These are phyloP conservation scores for Colletotrichum sp. DNA, from an alignment of 2,329 filamentous ascomycete species.

Conservation along the genomic window DNA sequence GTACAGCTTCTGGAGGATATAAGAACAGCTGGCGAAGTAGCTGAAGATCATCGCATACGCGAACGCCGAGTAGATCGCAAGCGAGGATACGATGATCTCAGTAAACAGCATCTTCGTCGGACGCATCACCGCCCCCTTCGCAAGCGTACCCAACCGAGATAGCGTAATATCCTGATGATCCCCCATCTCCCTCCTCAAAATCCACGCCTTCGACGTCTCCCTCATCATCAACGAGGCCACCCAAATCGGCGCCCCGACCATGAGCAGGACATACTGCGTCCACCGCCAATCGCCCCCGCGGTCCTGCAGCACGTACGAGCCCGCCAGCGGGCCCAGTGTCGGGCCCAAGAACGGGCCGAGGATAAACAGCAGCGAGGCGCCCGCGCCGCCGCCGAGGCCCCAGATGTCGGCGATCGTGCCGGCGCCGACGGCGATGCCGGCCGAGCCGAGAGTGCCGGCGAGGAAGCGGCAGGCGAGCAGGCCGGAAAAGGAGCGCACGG, in stretches of 20 bases:
- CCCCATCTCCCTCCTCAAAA: conserved; percentile 6
- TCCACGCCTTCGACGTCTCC: conserved; percentile 19
- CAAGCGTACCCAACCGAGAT: background rate
- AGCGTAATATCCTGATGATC: background rate
- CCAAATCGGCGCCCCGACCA: conserved; percentile 16
- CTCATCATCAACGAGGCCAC: background rate
- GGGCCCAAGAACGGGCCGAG: conserved; percentile 69
- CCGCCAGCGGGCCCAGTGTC: conserved; percentile 51
- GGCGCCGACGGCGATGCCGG: conserved; percentile 76
- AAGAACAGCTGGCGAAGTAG: conserved; percentile 47
- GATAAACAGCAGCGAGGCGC: conserved; percentile 78
- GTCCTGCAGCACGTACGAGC: conserved; percentile 40
- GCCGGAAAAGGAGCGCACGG: conserved; percentile 69
- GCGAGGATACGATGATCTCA: conserved; percentile 70
- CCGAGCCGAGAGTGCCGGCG: conserved; percentile 72
- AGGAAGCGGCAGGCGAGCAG: conserved; percentile 73
- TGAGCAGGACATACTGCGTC: conserved; percentile 26
- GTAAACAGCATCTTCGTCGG: conserved; percentile 24
- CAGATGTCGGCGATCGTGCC: conserved; percentile 79
- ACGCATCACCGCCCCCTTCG: background rate
- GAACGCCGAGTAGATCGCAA: conserved; percentile 68
- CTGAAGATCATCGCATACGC: conserved; percentile 57
- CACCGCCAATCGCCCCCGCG: conserved; percentile 23
- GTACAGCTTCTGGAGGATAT: conserved; percentile 21
- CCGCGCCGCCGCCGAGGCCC: conserved; percentile 59